Base-by-base conservation (phyloP, 345 rosid species). In the Erodium maritimum region DNA sequence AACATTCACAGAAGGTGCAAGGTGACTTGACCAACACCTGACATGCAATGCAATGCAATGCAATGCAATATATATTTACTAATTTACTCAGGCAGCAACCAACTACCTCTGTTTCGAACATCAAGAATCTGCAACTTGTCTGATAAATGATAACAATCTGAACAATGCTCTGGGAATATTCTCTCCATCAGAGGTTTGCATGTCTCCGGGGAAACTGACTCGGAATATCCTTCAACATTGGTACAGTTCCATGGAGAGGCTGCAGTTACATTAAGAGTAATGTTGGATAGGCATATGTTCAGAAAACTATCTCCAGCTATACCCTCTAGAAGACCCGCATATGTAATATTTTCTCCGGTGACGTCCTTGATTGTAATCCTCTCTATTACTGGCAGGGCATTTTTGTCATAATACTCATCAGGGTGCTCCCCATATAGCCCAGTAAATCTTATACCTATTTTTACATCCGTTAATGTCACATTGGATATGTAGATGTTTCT, bases 361-460 rank as follows among this genome's bases (percentile, higher is more conserved):
- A 93, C 73, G 75, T 93, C 77, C 69, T 79, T 77, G 57, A 93
- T 37, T 17, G 96, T 89, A 23, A 93, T 74, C 63, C 66, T 73
- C 63, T 89, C 90, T 23, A 93, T 72, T 52, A 24, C 17, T 1
- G 99, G 99, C 24, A 89, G 81, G 23, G 95, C 99, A 45, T 62
- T 77, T 20, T 88, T 85, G 67, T 93, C 83, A 6, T 64, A 93
- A 0, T 24, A 53, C 24, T 77, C 94, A 62, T 89, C 99, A 19
- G 99, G 99, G 70, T 93, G 99, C 68, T 89, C 95, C 50, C 94
- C 88, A 60, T 77, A 87, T 52, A 66, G 70, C 55, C 95, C 84
- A 0, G 87, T 79, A 67, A 93, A 93, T 55, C 78, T 77, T 72
- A 93, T 70, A 10, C 94, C 90, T 46, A 70, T 69, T 20, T 74